Conservation (phyloP, 129 eudicot species). For the Tagetes patula region DNA sequence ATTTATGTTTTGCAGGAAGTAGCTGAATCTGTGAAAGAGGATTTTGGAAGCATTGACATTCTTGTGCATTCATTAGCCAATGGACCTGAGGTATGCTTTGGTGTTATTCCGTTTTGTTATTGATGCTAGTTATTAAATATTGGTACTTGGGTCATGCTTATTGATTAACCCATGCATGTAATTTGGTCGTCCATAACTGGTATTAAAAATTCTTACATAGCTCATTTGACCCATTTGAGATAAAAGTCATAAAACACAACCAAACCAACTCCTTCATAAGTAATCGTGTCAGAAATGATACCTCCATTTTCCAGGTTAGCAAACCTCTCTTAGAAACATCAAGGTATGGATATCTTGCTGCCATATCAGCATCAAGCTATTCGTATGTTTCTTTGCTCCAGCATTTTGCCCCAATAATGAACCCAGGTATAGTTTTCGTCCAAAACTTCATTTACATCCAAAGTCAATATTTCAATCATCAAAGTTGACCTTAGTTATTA, state of each 20-base stretch:
- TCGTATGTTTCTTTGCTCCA: slow-evolving; percentile 80
- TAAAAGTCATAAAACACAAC: neutral
- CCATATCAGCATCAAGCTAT: slow-evolving; percentile 91
- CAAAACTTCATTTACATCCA: neutral
- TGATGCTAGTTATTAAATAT: neutral
- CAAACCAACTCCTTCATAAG: neutral
- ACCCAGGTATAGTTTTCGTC: slow-evolving; percentile 54
- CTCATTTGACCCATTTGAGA: neutral
- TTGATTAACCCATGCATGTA: neutral
- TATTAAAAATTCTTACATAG: neutral
- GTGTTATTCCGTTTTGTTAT: neutral
- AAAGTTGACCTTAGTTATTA: neutral
- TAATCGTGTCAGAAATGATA: neutral
- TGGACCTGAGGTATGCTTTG: slow-evolving; percentile 76
- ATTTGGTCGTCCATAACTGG: neutral
- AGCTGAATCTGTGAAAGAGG: slow-evolving; percentile 78
- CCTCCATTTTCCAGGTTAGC: slow-evolving; percentile 50
- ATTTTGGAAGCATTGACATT: slow-evolving; percentile 84
- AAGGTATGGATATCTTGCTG: slow-evolving; percentile 89
- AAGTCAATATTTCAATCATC: neutral
- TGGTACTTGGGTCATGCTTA: neutral
- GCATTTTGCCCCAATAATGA: slow-evolving; percentile 91
- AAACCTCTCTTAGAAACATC: slow-evolving; percentile 91
- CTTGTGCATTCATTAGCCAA: slow-evolving; percentile 95
- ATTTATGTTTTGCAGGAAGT: slow-evolving; percentile 57